These are phyloP conservation scores for Blastobotrys persicus DNA, from an alignment of 1,139 yeast species.

Conservation along the genomic window DNA sequence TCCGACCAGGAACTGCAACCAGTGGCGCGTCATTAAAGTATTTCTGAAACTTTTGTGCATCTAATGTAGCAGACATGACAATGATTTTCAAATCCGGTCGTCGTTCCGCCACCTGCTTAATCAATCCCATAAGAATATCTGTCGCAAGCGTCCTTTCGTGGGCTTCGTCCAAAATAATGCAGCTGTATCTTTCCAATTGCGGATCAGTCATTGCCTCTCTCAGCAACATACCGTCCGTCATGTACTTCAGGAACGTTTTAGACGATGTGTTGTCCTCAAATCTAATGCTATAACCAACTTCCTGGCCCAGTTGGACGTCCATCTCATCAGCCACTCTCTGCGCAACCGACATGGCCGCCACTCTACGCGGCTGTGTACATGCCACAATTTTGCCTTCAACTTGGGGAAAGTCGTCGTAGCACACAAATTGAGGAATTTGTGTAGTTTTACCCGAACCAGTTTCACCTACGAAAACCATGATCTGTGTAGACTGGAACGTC, in stretches of 20 bases:
- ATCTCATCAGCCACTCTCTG: slow-evolving; percentile 94
- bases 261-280: slow-evolving; percentile 85
- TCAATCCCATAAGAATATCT: slow-evolving; percentile 92
- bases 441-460: slow-evolving; percentile 98
- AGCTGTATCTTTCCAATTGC: slow-evolving; percentile 71
- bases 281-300: slow-evolving; percentile 91
- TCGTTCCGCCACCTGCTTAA: slow-evolving; percentile 74
- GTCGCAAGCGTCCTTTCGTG: slow-evolving; percentile 97
- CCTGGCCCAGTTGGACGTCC: slow-evolving; percentile 87
- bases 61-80: slow-evolving; percentile 96
- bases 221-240: slow-evolving; percentile 98
- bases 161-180: slow-evolving; percentile 94
- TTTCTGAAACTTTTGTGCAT: slow-evolving; percentile 90
- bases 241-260: slow-evolving; percentile 82
- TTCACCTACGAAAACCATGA: slow-evolving; percentile 98
- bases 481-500: slow-evolving; percentile 82
- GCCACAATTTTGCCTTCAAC: slow-evolving; percentile 77
- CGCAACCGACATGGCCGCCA: slow-evolving; percentile 97
- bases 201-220: slow-evolving; percentile 99
- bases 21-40: slow-evolving; percentile 92
- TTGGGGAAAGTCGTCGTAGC: slow-evolving; percentile 89
- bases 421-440: slow-evolving; percentile 93
- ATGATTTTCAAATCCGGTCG: slow-evolving; percentile 88
- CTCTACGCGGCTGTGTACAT: slow-evolving; percentile 97
- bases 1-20: slow-evolving; percentile 96